Evolutionary conservation across 139 green algal species (phyloP).

Genomic region (Coelastrella sp.): DNA sequence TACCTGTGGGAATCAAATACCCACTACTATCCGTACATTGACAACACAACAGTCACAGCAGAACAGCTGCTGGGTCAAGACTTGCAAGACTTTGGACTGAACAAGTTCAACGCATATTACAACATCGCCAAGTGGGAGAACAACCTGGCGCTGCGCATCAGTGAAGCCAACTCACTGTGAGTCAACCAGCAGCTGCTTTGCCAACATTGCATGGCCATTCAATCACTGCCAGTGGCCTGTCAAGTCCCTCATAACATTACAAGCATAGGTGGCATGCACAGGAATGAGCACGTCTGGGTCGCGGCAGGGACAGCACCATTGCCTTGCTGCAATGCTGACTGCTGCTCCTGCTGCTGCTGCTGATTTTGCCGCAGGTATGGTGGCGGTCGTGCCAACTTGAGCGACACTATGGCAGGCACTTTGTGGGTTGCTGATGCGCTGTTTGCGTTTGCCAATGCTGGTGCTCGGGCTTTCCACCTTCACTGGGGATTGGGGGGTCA

Average conservation of each 20-base stretch:
- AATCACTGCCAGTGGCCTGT: no score
- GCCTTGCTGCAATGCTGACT: no score
- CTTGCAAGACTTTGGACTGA: slow-evolving; percentile 32
- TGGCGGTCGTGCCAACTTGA: slow-evolving; percentile 17
- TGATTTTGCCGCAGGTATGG: slow-evolving; percentile 23
- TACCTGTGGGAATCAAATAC: slow-evolving; percentile 31
- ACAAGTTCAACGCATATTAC: slow-evolving; percentile 20
- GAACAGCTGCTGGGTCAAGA: slow-evolving; percentile 17
- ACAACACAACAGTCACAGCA: slow-evolving; percentile 44
- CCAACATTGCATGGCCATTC: background rate
- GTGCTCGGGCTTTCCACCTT: slow-evolving; percentile 40
- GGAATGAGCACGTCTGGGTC: no score
- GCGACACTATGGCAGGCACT: slow-evolving; percentile 36
- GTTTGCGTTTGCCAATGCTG: slow-evolving; percentile 37
- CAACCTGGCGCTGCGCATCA: slow-evolving; percentile 24
- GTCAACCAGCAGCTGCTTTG: background rate
- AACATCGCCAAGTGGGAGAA: background rate
- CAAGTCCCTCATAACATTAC: no score
- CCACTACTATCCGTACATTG: slow-evolving; percentile 40
- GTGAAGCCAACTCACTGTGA: slow-evolving; percentile 47
- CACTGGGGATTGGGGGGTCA: slow-evolving; percentile 37
- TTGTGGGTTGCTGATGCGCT: slow-evolving; percentile 43
- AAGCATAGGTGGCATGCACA: no score
- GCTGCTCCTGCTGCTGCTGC: no score
- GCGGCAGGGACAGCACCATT: background rate